These are phyloP conservation scores for Ophiocordyceps camponoti-leonardi DNA, from an alignment of 2,329 filamentous ascomycete species.

Conservation along the genomic window DNA sequence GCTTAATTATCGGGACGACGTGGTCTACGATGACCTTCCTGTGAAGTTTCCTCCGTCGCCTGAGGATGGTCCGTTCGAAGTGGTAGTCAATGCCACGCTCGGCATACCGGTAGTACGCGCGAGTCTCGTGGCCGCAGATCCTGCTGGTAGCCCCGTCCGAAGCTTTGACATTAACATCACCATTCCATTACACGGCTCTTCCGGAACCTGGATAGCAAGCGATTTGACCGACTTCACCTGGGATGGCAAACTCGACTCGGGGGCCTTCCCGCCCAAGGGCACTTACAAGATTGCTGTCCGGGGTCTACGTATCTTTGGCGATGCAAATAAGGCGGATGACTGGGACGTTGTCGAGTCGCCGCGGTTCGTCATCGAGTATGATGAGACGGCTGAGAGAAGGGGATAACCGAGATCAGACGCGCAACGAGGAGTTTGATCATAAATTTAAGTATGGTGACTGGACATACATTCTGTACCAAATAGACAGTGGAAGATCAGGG, in stretches of 20 bases:
- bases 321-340: conserved; percentile 22
- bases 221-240: conserved; percentile 14
- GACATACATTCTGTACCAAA: too few species aligned
- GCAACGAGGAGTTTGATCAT: too few species aligned
- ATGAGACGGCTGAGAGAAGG: too few species aligned
- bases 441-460: too few species aligned
- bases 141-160: too few species aligned
- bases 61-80: too few species aligned
- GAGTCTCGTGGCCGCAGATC: too few species aligned
- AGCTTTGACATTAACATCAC: conserved; percentile 12
- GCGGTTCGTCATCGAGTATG: too few species aligned
- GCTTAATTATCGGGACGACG: conserved; percentile 9
- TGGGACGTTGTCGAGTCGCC: conserved; percentile 21
- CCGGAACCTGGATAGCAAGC: conserved; percentile 15
- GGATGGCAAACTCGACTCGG: conserved; percentile 28
- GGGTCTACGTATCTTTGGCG: conserved; percentile 33
- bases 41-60: too few species aligned
- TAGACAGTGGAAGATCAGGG: not conserved
- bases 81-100: too few species aligned
- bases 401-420: too few species aligned
- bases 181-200: conserved; percentile 24
- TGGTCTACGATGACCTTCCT: conserved; percentile 15
- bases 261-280: conserved; percentile 28
- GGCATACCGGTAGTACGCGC: too few species aligned
- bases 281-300: conserved; percentile 30